Base-by-base conservation (phyloP, 257 asterid species). In the Penstemon barbatus region DNA sequence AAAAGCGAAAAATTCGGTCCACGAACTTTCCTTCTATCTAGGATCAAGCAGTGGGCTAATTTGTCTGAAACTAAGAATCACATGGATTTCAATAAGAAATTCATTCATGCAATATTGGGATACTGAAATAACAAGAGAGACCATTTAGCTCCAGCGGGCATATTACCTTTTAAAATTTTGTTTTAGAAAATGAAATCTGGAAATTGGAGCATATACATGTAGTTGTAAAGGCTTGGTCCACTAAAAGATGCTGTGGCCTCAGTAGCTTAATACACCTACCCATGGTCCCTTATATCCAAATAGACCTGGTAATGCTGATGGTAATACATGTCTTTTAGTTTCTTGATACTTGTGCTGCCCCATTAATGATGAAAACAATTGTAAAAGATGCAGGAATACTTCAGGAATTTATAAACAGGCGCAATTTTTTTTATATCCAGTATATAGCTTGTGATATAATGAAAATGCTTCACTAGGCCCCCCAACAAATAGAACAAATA, bases 201-300 rank as follows among this genome's bases (percentile, higher is more conserved):
- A 36, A 3, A 6, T 11, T 8, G 5, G 3, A 36, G 53, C 0
- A 42, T 13, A 44, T 15, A 7, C 18, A n/a, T 50, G 18, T 7
- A 3, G 7, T 52, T 33, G 45, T 25, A 46, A 36, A 36, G 48
- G 59, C 60, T 49, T 4, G 33, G 39, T 13, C 10, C 9, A 7
- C 43, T 64, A 46, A 49, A 46, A 65, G 70, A 6, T 6, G 49
- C 4, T 65, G 36, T 65, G 37, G 46, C 68, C 13, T 46, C 45
- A 19, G 33, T 42, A 45, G 43, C 19, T 44, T 15, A 44, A 10
- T 15, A 19, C 36, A 41, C 52, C 56, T 19, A 33, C 7, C 56
- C 8, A 15, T 18, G 50, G n/a, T 8, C 37, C 7, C 18, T 45
- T 55, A 45, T 25, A 62, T 43, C 19, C 55, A 45, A 39, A 62